Conservation (phyloP, 208 protist genomes). For the Trypanosoma mega region DNA sequence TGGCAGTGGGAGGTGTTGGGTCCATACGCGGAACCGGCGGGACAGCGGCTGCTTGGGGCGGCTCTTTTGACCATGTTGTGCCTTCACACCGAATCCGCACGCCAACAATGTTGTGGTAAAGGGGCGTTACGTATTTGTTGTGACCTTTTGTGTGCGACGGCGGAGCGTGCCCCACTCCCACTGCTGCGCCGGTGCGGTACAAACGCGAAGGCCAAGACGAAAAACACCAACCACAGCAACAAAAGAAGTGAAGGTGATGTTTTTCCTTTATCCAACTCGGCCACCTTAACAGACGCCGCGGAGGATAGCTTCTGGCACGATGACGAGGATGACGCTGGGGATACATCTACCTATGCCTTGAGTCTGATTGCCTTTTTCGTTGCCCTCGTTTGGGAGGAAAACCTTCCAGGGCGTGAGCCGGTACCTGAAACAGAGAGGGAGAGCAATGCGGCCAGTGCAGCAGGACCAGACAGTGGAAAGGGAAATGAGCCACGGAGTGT, state of each 20-base stretch:
- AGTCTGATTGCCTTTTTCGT: constrained; percentile 45
- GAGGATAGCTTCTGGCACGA: not conserved
- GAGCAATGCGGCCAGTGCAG: not conserved
- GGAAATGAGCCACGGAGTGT: not conserved
- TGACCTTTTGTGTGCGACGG: constrained; percentile 47
- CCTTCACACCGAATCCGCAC: constrained; percentile 45
- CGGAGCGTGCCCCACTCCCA: constrained; percentile 18
- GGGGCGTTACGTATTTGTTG: constrained; percentile 65
- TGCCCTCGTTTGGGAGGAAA: constrained; percentile 49
- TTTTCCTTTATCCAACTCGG: too few species aligned
- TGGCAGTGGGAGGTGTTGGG: constrained; percentile 79
- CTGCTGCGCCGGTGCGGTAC: not conserved
- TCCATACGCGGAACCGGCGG: constrained; percentile 44
- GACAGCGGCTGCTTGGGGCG: constrained; percentile 66
- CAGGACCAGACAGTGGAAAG: not conserved
- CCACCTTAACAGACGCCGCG: too few species aligned
- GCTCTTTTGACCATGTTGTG: constrained; percentile 64
- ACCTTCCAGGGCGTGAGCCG: constrained; percentile 6
- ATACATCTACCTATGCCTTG: constrained; percentile 20
- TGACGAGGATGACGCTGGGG: not conserved
- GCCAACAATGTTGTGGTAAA: constrained; percentile 42
- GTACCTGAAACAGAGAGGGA: not conserved
- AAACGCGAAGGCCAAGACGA: not conserved
- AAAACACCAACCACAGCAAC: not conserved
- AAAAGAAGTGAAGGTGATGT: not conserved